phyloP scores from a whole-genome alignment of 2,329 filamentous ascomycete genomes.

The Hymenoscyphus albidus region DNA sequence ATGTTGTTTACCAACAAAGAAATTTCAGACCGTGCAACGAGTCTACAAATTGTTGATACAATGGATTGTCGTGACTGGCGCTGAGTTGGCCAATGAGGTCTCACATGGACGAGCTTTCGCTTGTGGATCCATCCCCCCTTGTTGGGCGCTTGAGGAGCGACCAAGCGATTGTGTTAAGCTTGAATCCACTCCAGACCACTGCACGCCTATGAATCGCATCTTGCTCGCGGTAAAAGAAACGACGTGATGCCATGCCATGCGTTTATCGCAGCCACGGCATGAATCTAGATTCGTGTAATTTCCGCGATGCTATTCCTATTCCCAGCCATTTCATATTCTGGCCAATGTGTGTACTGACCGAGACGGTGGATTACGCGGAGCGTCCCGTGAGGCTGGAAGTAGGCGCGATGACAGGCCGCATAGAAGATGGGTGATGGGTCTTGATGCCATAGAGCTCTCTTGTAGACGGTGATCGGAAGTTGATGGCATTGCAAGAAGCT shows the following conservation, averaged over 20 bases:
- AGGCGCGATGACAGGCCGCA: constrained; percentile 26
- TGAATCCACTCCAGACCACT: constrained; percentile 18
- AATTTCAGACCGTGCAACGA: constrained; percentile 15
- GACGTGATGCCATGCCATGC: constrained; percentile 4
- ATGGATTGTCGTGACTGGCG: constrained; percentile 29
- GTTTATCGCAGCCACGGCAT: constrained; percentile 14
- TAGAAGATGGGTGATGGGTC: constrained; percentile 4
- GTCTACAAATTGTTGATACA: constrained; percentile 36
- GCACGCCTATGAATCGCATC: constrained; percentile 19
- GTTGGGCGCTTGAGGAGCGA: constrained; percentile 26
- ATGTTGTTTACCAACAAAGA: constrained; percentile 16
- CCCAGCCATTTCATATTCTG: not conserved
- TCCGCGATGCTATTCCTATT: constrained; percentile 24
- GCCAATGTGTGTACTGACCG: constrained; percentile 9
- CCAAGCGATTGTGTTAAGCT: constrained; percentile 19
- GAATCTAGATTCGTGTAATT: constrained; percentile 20
- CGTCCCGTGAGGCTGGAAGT: constrained; percentile 16
- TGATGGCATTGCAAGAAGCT: not conserved
- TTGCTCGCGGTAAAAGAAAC: constrained; percentile 27
- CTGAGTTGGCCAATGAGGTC: constrained; percentile 31
- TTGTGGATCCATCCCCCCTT: constrained; percentile 1
- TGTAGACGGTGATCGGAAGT: constrained; percentile 18
- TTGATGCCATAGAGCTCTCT: constrained; percentile 9
- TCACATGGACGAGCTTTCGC: constrained; percentile 14
- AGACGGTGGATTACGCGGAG: constrained; percentile 14